Base-by-base conservation (phyloP, 371 early-diverging fungal genomes). In the Rhizopus stolonifer region DNA sequence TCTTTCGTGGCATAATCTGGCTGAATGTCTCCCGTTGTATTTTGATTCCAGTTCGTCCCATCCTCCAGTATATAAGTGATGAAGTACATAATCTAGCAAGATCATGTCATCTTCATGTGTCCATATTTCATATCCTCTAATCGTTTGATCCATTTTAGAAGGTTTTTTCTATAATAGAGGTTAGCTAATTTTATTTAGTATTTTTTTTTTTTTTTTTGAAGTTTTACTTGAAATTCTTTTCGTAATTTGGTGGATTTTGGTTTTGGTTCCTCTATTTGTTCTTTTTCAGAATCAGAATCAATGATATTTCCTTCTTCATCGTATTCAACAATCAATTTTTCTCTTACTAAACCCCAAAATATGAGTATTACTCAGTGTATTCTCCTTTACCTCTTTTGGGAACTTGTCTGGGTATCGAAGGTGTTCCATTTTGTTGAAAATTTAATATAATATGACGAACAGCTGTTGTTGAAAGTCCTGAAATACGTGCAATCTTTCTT, bases 311-410 rank as follows among this genome's bases (percentile, higher is more conserved):
- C 77, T 39, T 71, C 49, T 49, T 73, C 74, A 44, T 77, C 77
- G 29, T 77, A 77, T 52, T 77, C 77, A 5, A 77, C 72, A n/a
- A 77, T 38, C 2, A 63, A 52, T 17, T 71, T 77, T 39, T 61
- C 60, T 39, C 60, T 66, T 11, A 65, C 77, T 77, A 51, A n/a
- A n/a, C n/a, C n/a, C n/a, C n/a, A n/a, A n/a, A n/a, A n/a, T n/a
- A n/a, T n/a, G n/a, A n/a, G n/a, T n/a, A n/a, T n/a, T n/a, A n/a
- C n/a, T n/a, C n/a, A n/a, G n/a, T n/a, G n/a, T n/a, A n/a, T n/a
- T n/a, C n/a, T n/a, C n/a, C n/a, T n/a, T 42, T 61, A 75, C 76
- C 64, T 64, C 61, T 67, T 19, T 56, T 56, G 31, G 72, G 58
- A 49, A 67, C 33, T 38, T 60, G 67, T 55, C 67, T 64, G 14